Evolutionary conservation across 768 basidiomycete genomes (phyloP).

Genomic region (Obba rivulosa): DNA sequence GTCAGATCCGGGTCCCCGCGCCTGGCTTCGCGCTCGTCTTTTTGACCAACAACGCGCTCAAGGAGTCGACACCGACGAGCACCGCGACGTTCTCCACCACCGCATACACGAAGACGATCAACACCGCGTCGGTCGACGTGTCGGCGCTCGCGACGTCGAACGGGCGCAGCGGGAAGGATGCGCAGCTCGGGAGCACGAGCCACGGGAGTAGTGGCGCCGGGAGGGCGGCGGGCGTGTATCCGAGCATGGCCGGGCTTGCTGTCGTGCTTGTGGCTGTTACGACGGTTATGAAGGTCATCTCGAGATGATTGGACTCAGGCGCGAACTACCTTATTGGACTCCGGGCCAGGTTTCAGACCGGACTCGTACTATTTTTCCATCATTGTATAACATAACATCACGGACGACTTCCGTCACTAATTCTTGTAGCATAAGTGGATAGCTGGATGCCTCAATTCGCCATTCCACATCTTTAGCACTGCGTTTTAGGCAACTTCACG

Average conservation of each 20-base stretch:
- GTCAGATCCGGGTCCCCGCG: slow-evolving; percentile 57
- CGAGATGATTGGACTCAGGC: background rate
- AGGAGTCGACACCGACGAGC: slow-evolving; percentile 27
- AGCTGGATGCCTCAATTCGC: no score
- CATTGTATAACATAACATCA: no score
- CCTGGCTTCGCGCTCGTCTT: slow-evolving; percentile 77
- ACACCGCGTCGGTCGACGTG: slow-evolving; percentile 53
- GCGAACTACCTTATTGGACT: no score
- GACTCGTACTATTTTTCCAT: no score
- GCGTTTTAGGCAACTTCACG: no score
- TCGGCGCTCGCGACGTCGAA: slow-evolving; percentile 57
- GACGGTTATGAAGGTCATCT: slow-evolving; percentile 1
- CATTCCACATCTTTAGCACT: no score
- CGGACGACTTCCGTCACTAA: no score
- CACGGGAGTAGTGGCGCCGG: slow-evolving; percentile 15
- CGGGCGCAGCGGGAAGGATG: slow-evolving; percentile 35
- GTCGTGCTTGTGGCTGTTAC: slow-evolving; percentile 3
- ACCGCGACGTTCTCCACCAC: slow-evolving; percentile 57
- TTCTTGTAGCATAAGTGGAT: no score
- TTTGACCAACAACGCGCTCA: slow-evolving; percentile 39
- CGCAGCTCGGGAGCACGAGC: slow-evolving; percentile 16
- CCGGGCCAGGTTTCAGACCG: no score
- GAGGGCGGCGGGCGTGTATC: background rate
- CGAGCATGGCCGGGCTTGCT: slow-evolving; percentile 3
- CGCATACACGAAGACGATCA: slow-evolving; percentile 43